Evolutionary conservation across 2,329 filamentous ascomycete genomes (phyloP), one percentile per base, ranked within the genome.

Genomic region (Coniochaeta sp.): DNA sequence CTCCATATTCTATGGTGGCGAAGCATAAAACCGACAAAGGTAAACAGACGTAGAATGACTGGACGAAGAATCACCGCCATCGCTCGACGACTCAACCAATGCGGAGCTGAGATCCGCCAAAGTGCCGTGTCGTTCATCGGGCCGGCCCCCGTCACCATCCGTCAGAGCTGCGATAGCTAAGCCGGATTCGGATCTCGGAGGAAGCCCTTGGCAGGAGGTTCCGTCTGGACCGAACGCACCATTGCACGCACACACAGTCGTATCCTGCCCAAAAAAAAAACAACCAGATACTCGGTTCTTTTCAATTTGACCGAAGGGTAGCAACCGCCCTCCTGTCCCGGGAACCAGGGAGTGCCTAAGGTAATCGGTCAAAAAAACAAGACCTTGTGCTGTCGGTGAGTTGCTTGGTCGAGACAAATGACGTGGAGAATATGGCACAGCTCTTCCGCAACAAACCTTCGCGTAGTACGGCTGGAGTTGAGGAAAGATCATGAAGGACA

Each of bases 161-260:
- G 26, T 58, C 50, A 34, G 16, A 16, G 31, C 50, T 40, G 9
- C 12, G 16, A 24, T 28, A n/a, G 50, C 60, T 60, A 59, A 38
- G 26, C 60, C 54, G 33, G 33, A 60, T 60, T 47, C 40, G 60
- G 60, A 24, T 47, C 19, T 17, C 60, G 60, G 60, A 62, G 47
- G 52, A 31, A 55, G 36, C 26, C 34, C 56, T 57, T 57, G 54
- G 54, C 54, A 38, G 26, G 2, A 34, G 54, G 14, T 57, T 57
- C 31, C 54, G 31, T n/a, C 12, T 28, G 19, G 1, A 2, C 54
- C 54, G 54, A 36, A 14, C 47, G 5, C 47, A 17, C 5, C 12
- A 22, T 7, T 26, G 44, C 22, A n/a, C 28, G 44, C 6, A 31
- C n/a, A n/a, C n/a, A 14, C 2, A 52, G 22, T 52, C 14, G 43